phyloP scores from a whole-genome alignment of 2,329 filamentous ascomycete species.

The Beauveria varroae region DNA sequence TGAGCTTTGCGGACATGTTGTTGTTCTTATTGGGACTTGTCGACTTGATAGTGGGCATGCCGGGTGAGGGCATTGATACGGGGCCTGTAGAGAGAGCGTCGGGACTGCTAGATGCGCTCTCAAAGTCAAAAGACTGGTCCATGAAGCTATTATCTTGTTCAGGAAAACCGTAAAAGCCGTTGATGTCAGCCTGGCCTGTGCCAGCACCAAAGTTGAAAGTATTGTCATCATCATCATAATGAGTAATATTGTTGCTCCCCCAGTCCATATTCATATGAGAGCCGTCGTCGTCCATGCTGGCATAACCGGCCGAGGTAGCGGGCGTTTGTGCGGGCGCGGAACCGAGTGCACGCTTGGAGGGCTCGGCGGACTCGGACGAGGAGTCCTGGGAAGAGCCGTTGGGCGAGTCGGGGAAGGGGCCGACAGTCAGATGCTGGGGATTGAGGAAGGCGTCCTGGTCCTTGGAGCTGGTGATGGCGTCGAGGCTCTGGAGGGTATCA shows the following conservation, averaged over 20 bases:
- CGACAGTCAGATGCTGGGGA: conserved; percentile 27
- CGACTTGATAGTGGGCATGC: conserved; percentile 33
- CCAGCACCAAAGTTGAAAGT: conserved; percentile 28
- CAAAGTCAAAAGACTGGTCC: conserved; percentile 48
- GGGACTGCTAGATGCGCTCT: conserved; percentile 51
- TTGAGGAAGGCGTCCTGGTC: conserved; percentile 26
- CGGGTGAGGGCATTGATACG: conserved; percentile 33
- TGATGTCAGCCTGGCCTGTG: conserved; percentile 19
- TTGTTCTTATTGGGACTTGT: conserved; percentile 21
- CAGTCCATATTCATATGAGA: conserved; percentile 35
- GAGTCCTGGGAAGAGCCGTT: conserved; percentile 40
- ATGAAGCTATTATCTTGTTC: conserved; percentile 36
- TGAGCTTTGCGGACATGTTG: conserved; percentile 19
- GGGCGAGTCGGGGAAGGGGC: conserved; percentile 34
- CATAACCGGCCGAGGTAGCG: conserved; percentile 30
- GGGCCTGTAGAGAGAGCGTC: conserved; percentile 24
- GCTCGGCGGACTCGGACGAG: conserved; percentile 44
- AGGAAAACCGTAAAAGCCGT: conserved; percentile 24
- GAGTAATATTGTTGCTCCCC: conserved; percentile 26
- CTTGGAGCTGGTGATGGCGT: conserved; percentile 21
- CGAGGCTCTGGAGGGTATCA: conserved; percentile 29
- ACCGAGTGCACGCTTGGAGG: conserved; percentile 38
- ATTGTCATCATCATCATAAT: conserved; percentile 32
- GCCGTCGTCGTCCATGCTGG: conserved; percentile 35
- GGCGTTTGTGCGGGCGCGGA: conserved; percentile 38